phyloP scores from a whole-genome alignment of 2,329 filamentous ascomycete species.

The Diaporthe citriasiana region DNA sequence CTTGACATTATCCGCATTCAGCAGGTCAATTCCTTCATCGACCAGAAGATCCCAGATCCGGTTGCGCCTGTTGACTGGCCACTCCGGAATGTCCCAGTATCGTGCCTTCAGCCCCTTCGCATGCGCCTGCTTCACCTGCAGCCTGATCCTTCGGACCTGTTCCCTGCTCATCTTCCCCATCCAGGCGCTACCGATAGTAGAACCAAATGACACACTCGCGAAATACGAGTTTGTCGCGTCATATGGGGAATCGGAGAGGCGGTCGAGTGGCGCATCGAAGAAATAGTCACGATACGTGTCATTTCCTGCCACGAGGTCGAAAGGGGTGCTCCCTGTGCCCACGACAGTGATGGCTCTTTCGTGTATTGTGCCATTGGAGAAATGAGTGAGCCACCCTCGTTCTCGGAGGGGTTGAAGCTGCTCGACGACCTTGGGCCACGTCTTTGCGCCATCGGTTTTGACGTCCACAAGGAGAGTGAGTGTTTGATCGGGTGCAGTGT shows the following conservation, averaged over 20 bases:
- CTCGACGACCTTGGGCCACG: constrained; percentile 65
- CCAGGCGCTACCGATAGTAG: constrained; percentile 66
- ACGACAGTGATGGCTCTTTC: constrained; percentile 76
- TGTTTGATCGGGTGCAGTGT: constrained; percentile 64
- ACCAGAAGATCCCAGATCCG: constrained; percentile 69
- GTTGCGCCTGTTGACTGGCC: constrained; percentile 68
- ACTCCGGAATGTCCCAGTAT: constrained; percentile 73
- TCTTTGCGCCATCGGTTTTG: constrained; percentile 69
- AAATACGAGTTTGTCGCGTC: constrained; percentile 74
- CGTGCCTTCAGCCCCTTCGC: constrained; percentile 66
- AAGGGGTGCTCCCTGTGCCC: constrained; percentile 75
- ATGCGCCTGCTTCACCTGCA: constrained; percentile 66
- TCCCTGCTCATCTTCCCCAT: constrained; percentile 56
- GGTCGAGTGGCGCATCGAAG: constrained; percentile 74
- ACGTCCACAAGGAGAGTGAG: constrained; percentile 78
- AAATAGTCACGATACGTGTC: constrained; percentile 72
- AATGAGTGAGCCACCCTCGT: constrained; percentile 68
- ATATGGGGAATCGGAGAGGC: constrained; percentile 56
- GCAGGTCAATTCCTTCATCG: constrained; percentile 69
- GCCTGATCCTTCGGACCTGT: constrained; percentile 60
- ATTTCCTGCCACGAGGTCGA: constrained; percentile 67
- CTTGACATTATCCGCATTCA: constrained; percentile 73
- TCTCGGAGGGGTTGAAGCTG: constrained; percentile 72
- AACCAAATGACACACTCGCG: constrained; percentile 70
- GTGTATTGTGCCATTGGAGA: constrained; percentile 64